Conservation (phyloP, 345 rosid species). For the Dipteronia dyeriana region DNA sequence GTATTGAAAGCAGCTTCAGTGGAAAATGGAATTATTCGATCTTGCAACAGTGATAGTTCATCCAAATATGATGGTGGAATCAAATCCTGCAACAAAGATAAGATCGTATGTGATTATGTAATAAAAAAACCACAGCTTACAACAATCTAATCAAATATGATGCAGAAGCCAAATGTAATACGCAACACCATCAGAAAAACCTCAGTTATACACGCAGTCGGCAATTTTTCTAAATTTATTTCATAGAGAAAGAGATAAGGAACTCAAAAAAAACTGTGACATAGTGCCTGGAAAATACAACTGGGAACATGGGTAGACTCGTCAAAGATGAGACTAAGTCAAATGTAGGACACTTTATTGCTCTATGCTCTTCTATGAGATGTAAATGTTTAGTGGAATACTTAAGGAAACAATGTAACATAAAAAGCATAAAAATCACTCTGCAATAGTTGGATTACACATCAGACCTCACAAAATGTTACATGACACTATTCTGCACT, state of each 20-base stretch:
- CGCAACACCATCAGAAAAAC: neutral
- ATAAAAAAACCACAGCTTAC: neutral
- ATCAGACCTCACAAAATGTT: neutral
- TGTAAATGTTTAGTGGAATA: neutral
- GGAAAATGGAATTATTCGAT: conserved; percentile 89
- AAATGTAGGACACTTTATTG: neutral
- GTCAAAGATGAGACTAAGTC: conserved; percentile 2
- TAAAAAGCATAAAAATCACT: too few species aligned
- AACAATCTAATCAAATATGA: neutral
- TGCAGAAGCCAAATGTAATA: neutral
- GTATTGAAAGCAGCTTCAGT: conserved; percentile 70
- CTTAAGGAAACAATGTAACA: neutral
- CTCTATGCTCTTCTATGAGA: neutral
- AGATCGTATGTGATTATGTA: conserved; percentile 9
- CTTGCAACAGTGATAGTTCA: conserved; percentile 86
- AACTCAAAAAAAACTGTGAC: neutral
- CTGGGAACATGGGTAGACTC: neutral
- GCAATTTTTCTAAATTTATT: neutral
- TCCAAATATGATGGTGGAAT: conserved; percentile 84
- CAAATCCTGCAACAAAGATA: conserved; percentile 60
- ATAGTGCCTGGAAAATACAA: neutral
- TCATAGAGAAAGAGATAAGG: neutral
- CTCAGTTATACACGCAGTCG: neutral
- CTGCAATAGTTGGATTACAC: neutral
- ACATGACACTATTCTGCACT: neutral